These are phyloP conservation scores for Carnegiea gigantea DNA, from an alignment of 179 eudicot genomes.

Conservation along the genomic window DNA sequence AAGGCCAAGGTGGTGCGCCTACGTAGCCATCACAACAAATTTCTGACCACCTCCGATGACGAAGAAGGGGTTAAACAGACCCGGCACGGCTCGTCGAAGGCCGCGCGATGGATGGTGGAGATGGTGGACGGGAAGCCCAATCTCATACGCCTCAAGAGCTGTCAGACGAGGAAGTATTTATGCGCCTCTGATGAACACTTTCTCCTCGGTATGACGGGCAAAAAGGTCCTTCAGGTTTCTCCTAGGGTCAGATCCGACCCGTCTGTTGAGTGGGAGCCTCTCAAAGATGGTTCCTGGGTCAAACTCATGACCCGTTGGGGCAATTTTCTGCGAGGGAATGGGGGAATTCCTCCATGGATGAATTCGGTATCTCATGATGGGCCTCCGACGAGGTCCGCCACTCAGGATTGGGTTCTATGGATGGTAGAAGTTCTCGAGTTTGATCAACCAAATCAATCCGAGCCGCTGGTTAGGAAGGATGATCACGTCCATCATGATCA, in stretches of 20 bases:
- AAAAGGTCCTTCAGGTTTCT: slow-evolving; percentile 19
- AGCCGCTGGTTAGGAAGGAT: not conserved
- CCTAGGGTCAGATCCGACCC: slow-evolving; percentile 27
- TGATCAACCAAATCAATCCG: slow-evolving; percentile 14
- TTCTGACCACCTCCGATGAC: slow-evolving; percentile 44
- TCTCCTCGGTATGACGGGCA: slow-evolving; percentile 40
- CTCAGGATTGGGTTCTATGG: slow-evolving; percentile 36
- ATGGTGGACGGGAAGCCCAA: slow-evolving; percentile 24
- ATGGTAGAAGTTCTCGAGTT: slow-evolving; percentile 37
- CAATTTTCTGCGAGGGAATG: slow-evolving; percentile 31
- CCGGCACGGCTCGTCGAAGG: slow-evolving; percentile 31
- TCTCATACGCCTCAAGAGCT: slow-evolving; percentile 35
- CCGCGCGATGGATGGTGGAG: slow-evolving; percentile 51
- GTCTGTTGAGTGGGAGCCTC: slow-evolving; percentile 42
- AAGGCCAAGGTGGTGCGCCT: slow-evolving; percentile 57
- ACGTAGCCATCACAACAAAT: slow-evolving; percentile 49
- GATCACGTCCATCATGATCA: no score
- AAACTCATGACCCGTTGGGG: slow-evolving; percentile 30
- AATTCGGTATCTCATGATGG: slow-evolving; percentile 38
- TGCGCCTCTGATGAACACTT: slow-evolving; percentile 30
- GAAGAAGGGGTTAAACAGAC: slow-evolving; percentile 44
- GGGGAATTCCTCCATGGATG: slow-evolving; percentile 38
- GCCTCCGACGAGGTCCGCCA: slow-evolving; percentile 11
- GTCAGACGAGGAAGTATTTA: slow-evolving; percentile 28
- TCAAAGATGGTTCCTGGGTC: slow-evolving; percentile 29